These are phyloP conservation scores for Aureobasidium sp. DNA, from an alignment of 2,329 filamentous ascomycete genomes.

Conservation along the genomic window DNA sequence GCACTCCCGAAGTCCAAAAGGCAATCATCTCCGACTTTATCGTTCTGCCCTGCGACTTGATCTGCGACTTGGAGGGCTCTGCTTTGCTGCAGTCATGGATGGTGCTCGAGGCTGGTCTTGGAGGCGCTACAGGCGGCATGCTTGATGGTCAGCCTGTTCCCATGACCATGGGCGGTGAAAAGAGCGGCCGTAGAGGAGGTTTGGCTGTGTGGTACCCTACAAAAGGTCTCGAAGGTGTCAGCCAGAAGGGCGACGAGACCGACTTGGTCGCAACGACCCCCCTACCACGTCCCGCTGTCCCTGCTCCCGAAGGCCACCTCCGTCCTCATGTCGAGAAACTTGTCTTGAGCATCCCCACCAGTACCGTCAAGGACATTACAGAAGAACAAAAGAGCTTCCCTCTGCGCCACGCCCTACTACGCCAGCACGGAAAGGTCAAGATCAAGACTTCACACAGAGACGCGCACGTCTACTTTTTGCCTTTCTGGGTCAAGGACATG, in stretches of 20 bases:
- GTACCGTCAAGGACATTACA: constrained; percentile 76
- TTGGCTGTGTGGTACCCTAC: constrained; percentile 90
- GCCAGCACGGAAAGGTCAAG: constrained; percentile 66
- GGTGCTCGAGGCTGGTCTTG: constrained; percentile 66
- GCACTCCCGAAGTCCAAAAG: constrained; percentile 73
- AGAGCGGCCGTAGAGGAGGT: constrained; percentile 63
- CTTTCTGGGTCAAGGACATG: constrained; percentile 83
- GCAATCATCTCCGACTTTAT: constrained; percentile 80
- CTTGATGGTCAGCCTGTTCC: constrained; percentile 40
- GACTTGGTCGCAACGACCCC: constrained; percentile 81
- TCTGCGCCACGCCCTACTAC: constrained; percentile 68
- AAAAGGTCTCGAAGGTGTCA: constrained; percentile 56
- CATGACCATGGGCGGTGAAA: constrained; percentile 47
- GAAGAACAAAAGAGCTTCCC: constrained; percentile 68
- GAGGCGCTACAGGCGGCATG: constrained; percentile 49
- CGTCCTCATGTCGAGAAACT: constrained; percentile 66
- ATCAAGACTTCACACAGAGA: constrained; percentile 82
- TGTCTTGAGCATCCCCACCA: constrained; percentile 80
- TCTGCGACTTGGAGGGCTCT: constrained; percentile 82
- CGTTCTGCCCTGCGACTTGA: constrained; percentile 84
- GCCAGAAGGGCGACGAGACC: constrained; percentile 82
- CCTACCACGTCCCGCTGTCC: constrained; percentile 51
- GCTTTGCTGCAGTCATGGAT: constrained; percentile 87
- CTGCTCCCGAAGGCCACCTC: constrained; percentile 57
- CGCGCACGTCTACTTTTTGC: constrained; percentile 91